phyloP scores from a whole-genome alignment of 257 asterid species.

The Plectranthus barbatus region DNA sequence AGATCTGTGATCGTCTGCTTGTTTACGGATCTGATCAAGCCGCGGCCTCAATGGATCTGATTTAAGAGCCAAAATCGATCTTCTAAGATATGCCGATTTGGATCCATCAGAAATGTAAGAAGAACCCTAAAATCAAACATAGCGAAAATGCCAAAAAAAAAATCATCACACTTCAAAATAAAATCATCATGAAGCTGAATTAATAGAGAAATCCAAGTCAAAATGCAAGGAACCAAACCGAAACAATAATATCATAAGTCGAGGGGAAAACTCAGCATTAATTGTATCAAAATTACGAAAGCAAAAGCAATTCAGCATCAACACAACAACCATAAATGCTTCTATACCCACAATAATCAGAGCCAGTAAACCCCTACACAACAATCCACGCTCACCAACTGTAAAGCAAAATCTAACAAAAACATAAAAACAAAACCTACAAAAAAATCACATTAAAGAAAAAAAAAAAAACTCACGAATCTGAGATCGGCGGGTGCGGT shows the following conservation, averaged over 20 bases:
- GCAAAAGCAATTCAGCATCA: slow-evolving; percentile 8
- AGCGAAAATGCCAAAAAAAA: not conserved
- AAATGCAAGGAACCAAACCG: not conserved
- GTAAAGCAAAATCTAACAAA: not conserved
- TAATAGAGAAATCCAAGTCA: not conserved
- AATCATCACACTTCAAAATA: slow-evolving; percentile 6
- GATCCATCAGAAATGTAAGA: slow-evolving; percentile 27
- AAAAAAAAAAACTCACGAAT: slow-evolving; percentile 22
- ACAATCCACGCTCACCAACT: not conserved
- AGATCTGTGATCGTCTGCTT: slow-evolving; percentile 61
- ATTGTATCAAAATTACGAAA: slow-evolving; percentile 7
- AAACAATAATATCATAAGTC: slow-evolving; percentile 4
- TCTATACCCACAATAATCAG: slow-evolving; percentile 4
- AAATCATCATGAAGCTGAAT: not conserved
- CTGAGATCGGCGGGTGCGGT: slow-evolving; percentile 35
- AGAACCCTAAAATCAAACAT: slow-evolving; percentile 29
- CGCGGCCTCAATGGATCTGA: slow-evolving; percentile 72
- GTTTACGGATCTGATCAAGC: slow-evolving; percentile 66
- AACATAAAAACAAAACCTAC: not conserved
- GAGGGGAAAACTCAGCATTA: slow-evolving; percentile 8
- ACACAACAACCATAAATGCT: slow-evolving; percentile 20
- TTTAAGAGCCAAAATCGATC: slow-evolving; percentile 51
- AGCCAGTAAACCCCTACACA: not conserved
- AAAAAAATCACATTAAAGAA: not conserved
- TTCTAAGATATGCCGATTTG: slow-evolving; percentile 21